Percentiles rank a stretch among this genome's conserved stretches.
These are phyloP conservation scores for Exophiala sp. DNA, from an alignment of 2,329 filamentous ascomycete species.

Conservation along the genomic window DNA sequence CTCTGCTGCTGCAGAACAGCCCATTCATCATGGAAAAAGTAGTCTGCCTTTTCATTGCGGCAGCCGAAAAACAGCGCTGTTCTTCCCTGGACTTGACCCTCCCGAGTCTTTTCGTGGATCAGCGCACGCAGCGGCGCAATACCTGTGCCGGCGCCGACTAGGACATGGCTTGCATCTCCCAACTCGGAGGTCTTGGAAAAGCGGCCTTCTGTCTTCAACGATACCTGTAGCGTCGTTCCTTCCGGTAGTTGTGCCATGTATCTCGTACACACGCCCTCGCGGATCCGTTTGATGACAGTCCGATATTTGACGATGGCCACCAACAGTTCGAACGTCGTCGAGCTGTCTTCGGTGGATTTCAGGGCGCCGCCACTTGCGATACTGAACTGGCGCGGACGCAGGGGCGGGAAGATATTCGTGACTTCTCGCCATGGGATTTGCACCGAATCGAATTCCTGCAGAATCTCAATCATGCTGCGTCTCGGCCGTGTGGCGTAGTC, in stretches of 20 bases:
- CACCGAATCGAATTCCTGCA: conserved; percentile 82
- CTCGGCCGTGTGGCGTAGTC: conserved; percentile 91
- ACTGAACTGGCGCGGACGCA: conserved; percentile 89
- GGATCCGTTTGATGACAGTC: conserved; percentile 75
- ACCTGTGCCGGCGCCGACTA: conserved; percentile 38
- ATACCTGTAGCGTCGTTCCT: conserved; percentile 54
- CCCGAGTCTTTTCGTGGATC: conserved; percentile 29
- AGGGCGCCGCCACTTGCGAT: conserved; percentile 67
- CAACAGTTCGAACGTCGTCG: conserved; percentile 61
- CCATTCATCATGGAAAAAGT: conserved; percentile 78
- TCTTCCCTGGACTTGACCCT: conserved; percentile 34
- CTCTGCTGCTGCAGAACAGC: conserved; percentile 33
- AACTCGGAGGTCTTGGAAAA: conserved; percentile 13
- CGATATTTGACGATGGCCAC: conserved; percentile 87
- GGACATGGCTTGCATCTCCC: conserved; percentile 43
- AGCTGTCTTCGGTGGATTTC: conserved; percentile 34
- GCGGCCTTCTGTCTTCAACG: conserved; percentile 30
- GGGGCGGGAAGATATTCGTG: conserved; percentile 67
- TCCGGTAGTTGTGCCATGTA: conserved; percentile 65
- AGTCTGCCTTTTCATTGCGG: conserved; percentile 68
- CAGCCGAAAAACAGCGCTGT: conserved; percentile 76
- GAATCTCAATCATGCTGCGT: conserved; percentile 82
- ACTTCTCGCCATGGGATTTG: conserved; percentile 70
- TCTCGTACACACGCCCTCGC: conserved; percentile 82
- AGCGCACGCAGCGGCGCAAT: conserved; percentile 48